Conservation (phyloP, 1,284 basidiomycete genomes). For the Farysia itapuensis region DNA sequence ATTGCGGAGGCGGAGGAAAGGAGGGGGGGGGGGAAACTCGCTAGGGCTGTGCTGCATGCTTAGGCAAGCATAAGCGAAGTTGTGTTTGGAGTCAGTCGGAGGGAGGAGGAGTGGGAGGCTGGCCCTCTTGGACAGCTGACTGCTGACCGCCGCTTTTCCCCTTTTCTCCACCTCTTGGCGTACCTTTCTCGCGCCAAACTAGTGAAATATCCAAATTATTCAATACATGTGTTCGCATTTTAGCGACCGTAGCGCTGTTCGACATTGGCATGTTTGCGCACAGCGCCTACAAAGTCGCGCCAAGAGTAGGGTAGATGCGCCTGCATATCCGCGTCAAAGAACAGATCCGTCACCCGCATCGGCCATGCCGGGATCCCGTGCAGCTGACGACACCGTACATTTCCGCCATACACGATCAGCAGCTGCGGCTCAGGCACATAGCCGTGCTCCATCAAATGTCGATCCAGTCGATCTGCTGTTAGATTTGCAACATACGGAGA, state of each 20-base stretch:
- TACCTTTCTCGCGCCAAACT: no score
- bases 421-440: slow-evolving; percentile 24
- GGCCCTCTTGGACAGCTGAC: slow-evolving; percentile 1
- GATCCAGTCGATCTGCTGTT: slow-evolving; percentile 6
- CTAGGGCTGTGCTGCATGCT: neutral
- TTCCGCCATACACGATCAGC: slow-evolving; percentile 11
- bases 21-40: neutral
- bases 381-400: slow-evolving; percentile 3
- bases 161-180: no score
- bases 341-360: slow-evolving; percentile 21
- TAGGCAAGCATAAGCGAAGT: slow-evolving; percentile 1
- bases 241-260: slow-evolving; percentile 21
- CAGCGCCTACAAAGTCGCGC: slow-evolving; percentile 12
- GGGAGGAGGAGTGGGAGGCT: no score
- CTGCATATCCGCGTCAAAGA: slow-evolving; percentile 9
- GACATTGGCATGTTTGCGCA: slow-evolving; percentile 11
- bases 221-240: no score
- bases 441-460: neutral
- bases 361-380: slow-evolving; percentile 34
- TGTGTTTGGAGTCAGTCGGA: no score
- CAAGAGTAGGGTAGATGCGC: slow-evolving; percentile 1
- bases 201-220: no score
- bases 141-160: no score
- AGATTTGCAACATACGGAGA: no score
- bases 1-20: neutral